A percentile compares a stretch with the other conserved stretches of the same genome.
Conservation (phyloP, 768 basidiomycete genomes). For the Suillus luteus region DNA sequence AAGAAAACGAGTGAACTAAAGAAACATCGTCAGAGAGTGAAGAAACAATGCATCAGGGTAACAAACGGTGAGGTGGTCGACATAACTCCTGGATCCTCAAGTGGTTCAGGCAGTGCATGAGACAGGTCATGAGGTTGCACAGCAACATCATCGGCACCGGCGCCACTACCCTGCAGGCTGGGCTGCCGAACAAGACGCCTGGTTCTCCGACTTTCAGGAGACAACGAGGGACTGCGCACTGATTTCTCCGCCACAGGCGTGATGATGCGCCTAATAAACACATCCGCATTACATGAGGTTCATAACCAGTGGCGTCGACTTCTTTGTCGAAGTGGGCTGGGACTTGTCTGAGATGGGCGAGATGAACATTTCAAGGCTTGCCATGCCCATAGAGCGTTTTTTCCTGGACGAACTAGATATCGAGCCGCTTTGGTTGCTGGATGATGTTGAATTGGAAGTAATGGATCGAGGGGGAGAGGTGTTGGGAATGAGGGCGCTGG, state of each 20-base stretch:
- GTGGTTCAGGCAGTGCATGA: too few relatives aligned
- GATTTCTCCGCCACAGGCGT: not conserved
- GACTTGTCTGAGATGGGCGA: not conserved
- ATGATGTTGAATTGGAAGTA: conserved; percentile 8
- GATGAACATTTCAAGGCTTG: conserved; percentile 3
- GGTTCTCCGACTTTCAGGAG: conserved; percentile 1
- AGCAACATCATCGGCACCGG: not conserved
- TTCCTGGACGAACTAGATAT: not conserved
- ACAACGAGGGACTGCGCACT: not conserved
- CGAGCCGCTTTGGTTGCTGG: not conserved
- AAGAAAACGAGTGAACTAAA: conserved; percentile 87
- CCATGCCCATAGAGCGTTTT: not conserved
- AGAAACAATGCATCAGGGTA: conserved; percentile 1
- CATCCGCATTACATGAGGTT: not conserved
- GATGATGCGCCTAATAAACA: conserved; percentile 1
- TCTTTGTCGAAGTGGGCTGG: not conserved
- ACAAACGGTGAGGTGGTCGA: conserved; percentile 27
- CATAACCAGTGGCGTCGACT: not conserved
- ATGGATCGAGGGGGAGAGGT: not conserved
- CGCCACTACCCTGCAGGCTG: not conserved
- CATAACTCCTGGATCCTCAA: not conserved
- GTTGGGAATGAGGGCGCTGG: too few relatives aligned
- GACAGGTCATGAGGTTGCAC: not conserved
- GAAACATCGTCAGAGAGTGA: conserved; percentile 4
- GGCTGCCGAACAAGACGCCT: not conserved